Evolutionary conservation across 495 filamentous ascomycete species (phyloP).

Genomic region (Apiosordaria backusii): DNA sequence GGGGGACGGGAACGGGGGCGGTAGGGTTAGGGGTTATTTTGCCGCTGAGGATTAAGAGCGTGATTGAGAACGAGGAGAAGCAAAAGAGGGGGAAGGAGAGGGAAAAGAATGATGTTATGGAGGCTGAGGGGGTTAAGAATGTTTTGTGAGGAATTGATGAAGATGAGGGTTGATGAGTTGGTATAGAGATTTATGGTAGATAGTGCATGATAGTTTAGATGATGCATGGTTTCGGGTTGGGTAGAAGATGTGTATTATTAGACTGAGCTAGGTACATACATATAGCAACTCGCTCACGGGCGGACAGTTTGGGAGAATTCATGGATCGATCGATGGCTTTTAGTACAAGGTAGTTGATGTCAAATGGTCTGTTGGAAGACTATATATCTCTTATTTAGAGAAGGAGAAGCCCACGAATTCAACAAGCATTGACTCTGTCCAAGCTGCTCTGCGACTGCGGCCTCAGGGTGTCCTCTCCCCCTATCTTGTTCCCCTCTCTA

Average conservation of each 20-base stretch:
- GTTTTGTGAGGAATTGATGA: conserved; percentile 1
- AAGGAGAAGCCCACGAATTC: not conserved
- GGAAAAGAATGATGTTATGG: not conserved
- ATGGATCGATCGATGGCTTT: no score
- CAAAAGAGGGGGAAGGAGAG: not conserved
- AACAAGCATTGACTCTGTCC: not conserved
- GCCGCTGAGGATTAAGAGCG: not conserved
- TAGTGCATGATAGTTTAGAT: not conserved
- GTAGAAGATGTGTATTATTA: not conserved
- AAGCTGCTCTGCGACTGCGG: not conserved
- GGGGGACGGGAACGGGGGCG: not conserved
- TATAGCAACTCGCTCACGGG: no score
- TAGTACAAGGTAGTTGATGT: no score
- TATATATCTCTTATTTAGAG: not conserved
- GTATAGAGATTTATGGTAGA: not conserved
- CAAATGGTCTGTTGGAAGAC: not conserved
- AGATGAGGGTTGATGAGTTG: not conserved
- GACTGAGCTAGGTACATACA: not conserved
- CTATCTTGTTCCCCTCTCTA: not conserved
- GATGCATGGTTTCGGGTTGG: not conserved
- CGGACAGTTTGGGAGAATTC: no score
- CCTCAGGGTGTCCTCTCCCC: not conserved
- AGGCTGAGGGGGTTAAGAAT: conserved; percentile 1
- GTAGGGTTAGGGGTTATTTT: not conserved
- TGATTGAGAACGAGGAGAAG: not conserved